Conservation (phyloP, 2,329 filamentous ascomycete genomes). For the Raffaelea ambrosiae region DNA sequence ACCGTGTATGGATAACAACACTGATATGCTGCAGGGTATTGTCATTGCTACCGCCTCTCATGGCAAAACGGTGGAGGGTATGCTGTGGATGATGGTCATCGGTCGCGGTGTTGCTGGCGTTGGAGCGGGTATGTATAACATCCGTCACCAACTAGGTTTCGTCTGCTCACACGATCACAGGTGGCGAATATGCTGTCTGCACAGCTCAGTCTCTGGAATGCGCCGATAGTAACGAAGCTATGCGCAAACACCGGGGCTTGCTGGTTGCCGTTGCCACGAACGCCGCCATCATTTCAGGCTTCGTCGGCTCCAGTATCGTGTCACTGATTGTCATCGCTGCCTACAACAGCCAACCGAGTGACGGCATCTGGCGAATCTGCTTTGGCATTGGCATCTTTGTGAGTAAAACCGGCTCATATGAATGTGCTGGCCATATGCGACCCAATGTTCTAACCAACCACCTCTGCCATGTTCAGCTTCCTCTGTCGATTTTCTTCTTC, state of each 20-base stretch:
- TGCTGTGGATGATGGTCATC: slow-evolving; percentile 42
- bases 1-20: too few relatives aligned
- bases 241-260: slow-evolving; percentile 19
- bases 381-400: slow-evolving; percentile 32
- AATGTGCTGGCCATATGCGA: background rate
- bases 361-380: slow-evolving; percentile 36
- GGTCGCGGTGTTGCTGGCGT: slow-evolving; percentile 24
- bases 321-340: slow-evolving; percentile 35
- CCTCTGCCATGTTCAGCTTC: slow-evolving; percentile 18
- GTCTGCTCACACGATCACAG: slow-evolving; percentile 8
- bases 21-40: slow-evolving; percentile 22
- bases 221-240: slow-evolving; percentile 17
- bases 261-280: slow-evolving; percentile 32
- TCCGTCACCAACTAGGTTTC: background rate
- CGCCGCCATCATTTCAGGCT: slow-evolving; percentile 23
- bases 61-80: slow-evolving; percentile 25
- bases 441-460: too few relatives aligned
- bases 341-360: slow-evolving; percentile 21
- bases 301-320: slow-evolving; percentile 22
- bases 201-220: slow-evolving; percentile 19
- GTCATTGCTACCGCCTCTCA: slow-evolving; percentile 35
- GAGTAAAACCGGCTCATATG: background rate
- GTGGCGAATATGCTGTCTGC: slow-evolving; percentile 22
- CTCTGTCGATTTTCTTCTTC: slow-evolving; percentile 45
- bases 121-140: slow-evolving; percentile 26